Conservation (phyloP, 2,329 filamentous ascomycete genomes). For the Nigrospora oryzae region DNA sequence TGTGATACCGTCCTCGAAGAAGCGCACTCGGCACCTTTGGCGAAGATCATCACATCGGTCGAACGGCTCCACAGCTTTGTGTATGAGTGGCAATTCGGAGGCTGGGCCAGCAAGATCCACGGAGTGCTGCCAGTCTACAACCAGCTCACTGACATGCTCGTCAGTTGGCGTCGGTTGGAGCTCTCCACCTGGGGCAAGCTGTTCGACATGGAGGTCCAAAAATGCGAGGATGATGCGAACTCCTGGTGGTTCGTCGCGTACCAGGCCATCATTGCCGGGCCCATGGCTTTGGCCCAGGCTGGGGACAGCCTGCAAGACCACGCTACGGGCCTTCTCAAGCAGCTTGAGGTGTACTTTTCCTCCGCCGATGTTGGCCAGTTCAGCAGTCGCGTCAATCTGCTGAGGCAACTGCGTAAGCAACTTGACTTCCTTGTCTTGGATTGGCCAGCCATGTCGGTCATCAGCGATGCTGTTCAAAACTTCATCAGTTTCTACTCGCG, state of each 20-base stretch:
- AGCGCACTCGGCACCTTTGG: constrained; percentile 72
- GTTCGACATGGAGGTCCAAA: constrained; percentile 74
- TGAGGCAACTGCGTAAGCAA: constrained; percentile 58
- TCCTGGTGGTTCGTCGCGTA: constrained; percentile 98
- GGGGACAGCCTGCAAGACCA: constrained; percentile 54
- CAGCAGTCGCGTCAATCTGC: constrained; percentile 59
- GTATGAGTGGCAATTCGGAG: constrained; percentile 84
- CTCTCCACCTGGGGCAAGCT: constrained; percentile 85
- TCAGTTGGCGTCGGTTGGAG: constrained; percentile 86
- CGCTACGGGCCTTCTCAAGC: constrained; percentile 60
- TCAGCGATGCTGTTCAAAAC: constrained; percentile 62
- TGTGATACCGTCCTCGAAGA: constrained; percentile 71
- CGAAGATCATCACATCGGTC: constrained; percentile 74
- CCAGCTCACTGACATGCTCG: constrained; percentile 68
- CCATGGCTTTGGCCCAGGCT: constrained; percentile 55
- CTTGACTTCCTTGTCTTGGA: constrained; percentile 53
- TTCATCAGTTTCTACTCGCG: constrained; percentile 69
- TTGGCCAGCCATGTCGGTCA: constrained; percentile 44
- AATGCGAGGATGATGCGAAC: constrained; percentile 68
- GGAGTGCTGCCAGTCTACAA: constrained; percentile 65
- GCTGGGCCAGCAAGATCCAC: constrained; percentile 76
- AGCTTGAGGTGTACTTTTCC: constrained; percentile 70
- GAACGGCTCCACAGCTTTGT: constrained; percentile 82
- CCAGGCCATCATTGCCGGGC: constrained; percentile 73
- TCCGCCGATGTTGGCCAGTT: constrained; percentile 78